Evolutionary conservation across 2,329 filamentous ascomycete species (phyloP), one percentile per base, ranked within the genome.

Genomic region (Monosporascus sp.): DNA sequence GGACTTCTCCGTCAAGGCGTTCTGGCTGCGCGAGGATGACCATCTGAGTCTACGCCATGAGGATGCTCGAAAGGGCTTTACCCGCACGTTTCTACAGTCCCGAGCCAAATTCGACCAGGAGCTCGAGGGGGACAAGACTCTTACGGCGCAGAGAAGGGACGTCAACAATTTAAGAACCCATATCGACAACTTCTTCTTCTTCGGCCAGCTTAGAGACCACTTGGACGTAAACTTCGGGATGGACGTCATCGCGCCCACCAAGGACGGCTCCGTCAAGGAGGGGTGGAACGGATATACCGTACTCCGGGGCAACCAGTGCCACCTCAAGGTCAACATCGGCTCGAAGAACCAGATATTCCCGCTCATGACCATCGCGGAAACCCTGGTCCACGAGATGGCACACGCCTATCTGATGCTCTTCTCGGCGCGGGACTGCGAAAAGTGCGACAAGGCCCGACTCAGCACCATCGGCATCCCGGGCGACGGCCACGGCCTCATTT

Each of bases 111-210:
- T 43, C 19, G 40, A 24, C 40, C 2, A 24, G 8, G 40, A 11
- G 40, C 1, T 14, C 11, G 11, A 27, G 5, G 3, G 38, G 1
- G n/a, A 24, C 5, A 6, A 35, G n/a, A 17, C 43, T 0, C 17
- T 54, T 5, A 31, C 7, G 3, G n/a, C 7, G 27, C 47, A 45
- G 8, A 3, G 43, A 1, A 17, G 45, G 3, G 53, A 60, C 26
- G 31, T 58, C 2, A 9, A 19, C 11, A 37, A n/a, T 17, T 49
- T 58, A 6, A 50, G 55, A 9, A 6, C 51, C 3, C 35, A 48
- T 16, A 44, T 64, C 2, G 61, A 63, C 44, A 37, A 52, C 1
- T 63, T 58, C 40, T 63, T 62, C 51, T 64, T 64, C 57, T 58
- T 63, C 26, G 50, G 50, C 6, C 22, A 27, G 5, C 51, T 62